phyloP scores from a whole-genome alignment of 352 stramenopile species.

The Pythium dissotocum region DNA sequence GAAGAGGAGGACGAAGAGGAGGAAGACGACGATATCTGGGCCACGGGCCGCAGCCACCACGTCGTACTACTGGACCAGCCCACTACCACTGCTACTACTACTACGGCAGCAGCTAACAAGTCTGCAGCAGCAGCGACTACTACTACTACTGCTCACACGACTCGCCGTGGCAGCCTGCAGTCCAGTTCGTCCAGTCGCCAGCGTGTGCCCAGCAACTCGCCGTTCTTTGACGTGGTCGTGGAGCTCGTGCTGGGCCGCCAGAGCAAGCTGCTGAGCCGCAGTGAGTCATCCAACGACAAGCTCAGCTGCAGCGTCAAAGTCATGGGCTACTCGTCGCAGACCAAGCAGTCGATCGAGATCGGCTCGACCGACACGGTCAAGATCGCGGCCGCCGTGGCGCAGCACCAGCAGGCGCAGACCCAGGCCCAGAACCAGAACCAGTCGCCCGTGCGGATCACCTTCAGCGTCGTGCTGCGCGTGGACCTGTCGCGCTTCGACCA shows the following conservation, averaged over 20 bases:
- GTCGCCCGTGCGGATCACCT: constrained; percentile 44
- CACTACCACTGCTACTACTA: background rate
- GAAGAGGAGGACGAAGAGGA: constrained; percentile 22
- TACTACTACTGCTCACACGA: background rate
- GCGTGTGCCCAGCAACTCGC: background rate
- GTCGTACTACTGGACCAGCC: constrained; percentile 16
- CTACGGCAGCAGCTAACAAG: constrained; percentile 10
- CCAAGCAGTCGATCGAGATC: constrained; percentile 53
- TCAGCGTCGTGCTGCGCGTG: constrained; percentile 53
- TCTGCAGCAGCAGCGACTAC: background rate
- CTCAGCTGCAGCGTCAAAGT: constrained; percentile 55
- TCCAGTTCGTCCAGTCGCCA: background rate
- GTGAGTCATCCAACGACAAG: constrained; percentile 46
- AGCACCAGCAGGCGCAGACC: constrained; percentile 3
- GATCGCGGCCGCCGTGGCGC: constrained; percentile 35
- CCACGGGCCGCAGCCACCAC: constrained; percentile 11
- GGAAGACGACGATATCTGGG: constrained; percentile 29
- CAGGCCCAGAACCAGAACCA: background rate
- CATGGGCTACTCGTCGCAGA: constrained; percentile 43
- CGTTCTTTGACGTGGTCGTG: constrained; percentile 41
- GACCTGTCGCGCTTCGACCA: constrained; percentile 66
- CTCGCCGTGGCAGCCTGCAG: background rate
- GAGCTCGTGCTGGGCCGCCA: constrained; percentile 52
- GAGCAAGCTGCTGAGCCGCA: constrained; percentile 49
- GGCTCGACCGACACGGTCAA: constrained; percentile 63